Percentiles rank a stretch among this genome's conserved stretches.
These are phyloP conservation scores for Chytriomyces hyalinus DNA, from an alignment of 192 early-diverging fungal species.

Conservation along the genomic window DNA sequence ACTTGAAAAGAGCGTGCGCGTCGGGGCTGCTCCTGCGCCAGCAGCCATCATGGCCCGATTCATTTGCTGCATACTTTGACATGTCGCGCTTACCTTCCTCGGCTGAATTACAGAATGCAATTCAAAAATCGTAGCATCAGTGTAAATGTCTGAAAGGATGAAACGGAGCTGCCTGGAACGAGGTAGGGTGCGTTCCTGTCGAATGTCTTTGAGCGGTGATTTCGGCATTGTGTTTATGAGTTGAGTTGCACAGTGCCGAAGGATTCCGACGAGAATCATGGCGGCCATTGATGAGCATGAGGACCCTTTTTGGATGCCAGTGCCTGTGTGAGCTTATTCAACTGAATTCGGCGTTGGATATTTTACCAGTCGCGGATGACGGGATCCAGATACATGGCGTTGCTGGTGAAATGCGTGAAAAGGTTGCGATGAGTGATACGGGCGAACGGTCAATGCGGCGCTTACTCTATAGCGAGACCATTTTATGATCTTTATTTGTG, in stretches of 20 bases:
- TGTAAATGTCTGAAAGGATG: constrained; percentile 27
- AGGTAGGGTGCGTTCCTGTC: constrained; percentile 54
- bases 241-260: constrained; percentile 88
- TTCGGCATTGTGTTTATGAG: constrained; percentile 86
- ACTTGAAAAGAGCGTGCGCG: constrained; percentile 85
- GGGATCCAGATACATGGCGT: constrained; percentile 56
- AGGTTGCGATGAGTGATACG: background rate
- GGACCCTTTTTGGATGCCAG: constrained; percentile 71
- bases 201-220: constrained; percentile 75
- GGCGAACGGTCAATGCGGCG: background rate
- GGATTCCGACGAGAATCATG: constrained; percentile 96
- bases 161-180: constrained; percentile 41
- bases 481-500: background rate
- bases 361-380: constrained; percentile 47
- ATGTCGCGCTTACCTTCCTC: constrained; percentile 87
- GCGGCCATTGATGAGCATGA: constrained; percentile 97
- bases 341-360: background rate
- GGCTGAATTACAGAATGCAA: constrained; percentile 45
- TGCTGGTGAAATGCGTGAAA: constrained; percentile 24
- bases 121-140: background rate
- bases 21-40: constrained; percentile 76
- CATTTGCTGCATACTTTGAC: constrained; percentile 87
- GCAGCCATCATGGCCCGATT: constrained; percentile 64
- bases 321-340: background rate
- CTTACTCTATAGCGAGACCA: constrained; percentile 24